Conservation (phyloP, 2,329 filamentous ascomycete species). For the Ceratocystis alfenasii region DNA sequence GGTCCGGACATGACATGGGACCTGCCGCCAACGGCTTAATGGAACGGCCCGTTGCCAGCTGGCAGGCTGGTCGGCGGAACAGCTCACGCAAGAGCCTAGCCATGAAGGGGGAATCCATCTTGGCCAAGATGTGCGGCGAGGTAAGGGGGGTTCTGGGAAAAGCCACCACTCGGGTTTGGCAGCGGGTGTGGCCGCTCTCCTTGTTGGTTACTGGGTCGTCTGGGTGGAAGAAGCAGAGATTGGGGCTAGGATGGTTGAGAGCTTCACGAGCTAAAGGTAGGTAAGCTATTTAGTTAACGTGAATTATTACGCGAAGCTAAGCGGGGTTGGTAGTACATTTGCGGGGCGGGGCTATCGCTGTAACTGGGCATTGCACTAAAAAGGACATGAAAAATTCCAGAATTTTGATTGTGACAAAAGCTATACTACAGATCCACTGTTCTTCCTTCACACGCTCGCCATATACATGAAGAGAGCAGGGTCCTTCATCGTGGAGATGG, state of each 20-base stretch:
- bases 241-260: neutral
- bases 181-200: neutral
- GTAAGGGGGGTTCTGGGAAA: neutral
- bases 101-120: slow-evolving; percentile 72
- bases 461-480: no score
- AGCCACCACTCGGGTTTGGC: neutral
- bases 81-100: slow-evolving; percentile 74
- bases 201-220: neutral
- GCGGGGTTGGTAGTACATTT: slow-evolving; percentile 13
- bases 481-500: neutral
- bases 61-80: slow-evolving; percentile 57
- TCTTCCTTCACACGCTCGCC: neutral
- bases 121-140: neutral
- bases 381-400: neutral
- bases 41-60: slow-evolving; percentile 32
- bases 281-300: neutral
- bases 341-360: slow-evolving; percentile 19
- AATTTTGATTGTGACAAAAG: neutral
- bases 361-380: neutral
- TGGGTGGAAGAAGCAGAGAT: neutral
- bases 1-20: slow-evolving; percentile 17
- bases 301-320: neutral
- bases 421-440: neutral
- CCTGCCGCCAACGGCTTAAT: slow-evolving; percentile 24
- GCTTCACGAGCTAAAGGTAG: neutral